phyloP scores from a whole-genome alignment of 768 basidiomycete genomes.

The Boletus reticuloceps region DNA sequence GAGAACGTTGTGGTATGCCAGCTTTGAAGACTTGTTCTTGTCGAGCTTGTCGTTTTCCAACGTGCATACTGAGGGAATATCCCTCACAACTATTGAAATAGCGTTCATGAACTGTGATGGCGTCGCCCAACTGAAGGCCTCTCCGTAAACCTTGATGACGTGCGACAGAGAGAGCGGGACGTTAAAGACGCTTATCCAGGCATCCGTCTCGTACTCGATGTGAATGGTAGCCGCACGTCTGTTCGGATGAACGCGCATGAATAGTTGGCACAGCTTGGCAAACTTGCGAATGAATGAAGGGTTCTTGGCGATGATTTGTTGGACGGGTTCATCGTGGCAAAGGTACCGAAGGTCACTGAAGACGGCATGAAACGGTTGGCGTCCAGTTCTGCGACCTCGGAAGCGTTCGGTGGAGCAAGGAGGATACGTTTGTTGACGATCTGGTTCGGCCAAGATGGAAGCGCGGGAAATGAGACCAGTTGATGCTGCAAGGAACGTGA shows the following conservation, averaged over 20 bases:
- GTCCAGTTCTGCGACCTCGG: constrained; percentile 48
- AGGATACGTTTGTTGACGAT: constrained; percentile 70
- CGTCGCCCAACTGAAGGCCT: constrained; percentile 63
- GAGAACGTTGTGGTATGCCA: no score
- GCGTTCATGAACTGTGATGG: no score
- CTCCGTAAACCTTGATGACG: constrained; percentile 86
- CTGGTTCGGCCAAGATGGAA: no score
- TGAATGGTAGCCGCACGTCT: constrained; percentile 78
- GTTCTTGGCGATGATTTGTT: no score
- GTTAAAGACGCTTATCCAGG: constrained; percentile 96
- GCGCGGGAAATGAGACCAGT: no score
- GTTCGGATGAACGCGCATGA: constrained; percentile 93
- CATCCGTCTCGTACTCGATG: constrained; percentile 95
- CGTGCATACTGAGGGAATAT: no score
- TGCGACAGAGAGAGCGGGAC: constrained; percentile 88
- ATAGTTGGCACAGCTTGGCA: constrained; percentile 76
- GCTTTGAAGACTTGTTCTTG: no score
- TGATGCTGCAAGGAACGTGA: no score
- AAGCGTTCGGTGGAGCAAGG: constrained; percentile 16
- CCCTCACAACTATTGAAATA: no score
- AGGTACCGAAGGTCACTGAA: constrained; percentile 89
- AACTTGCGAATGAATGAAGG: constrained; percentile 68
- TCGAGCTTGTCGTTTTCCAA: no score
- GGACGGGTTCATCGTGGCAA: constrained; percentile 77
- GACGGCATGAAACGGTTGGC: constrained; percentile 96